phyloP scores from a whole-genome alignment of 2,329 filamentous ascomycete species.

The Dactylellina parvicollis region DNA sequence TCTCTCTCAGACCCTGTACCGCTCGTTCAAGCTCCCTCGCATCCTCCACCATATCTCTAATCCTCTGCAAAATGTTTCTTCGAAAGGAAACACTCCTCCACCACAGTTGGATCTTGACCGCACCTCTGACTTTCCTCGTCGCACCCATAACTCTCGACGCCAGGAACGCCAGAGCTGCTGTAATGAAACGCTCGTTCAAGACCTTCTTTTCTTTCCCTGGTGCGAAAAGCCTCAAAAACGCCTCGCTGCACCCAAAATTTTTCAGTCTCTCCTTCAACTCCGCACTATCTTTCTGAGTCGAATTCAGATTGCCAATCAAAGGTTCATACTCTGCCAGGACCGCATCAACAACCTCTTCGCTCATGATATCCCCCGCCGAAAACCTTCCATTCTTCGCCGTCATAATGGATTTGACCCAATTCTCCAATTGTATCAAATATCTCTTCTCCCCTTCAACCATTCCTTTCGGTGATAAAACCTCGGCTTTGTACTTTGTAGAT shows the following conservation, averaged over 20 bases:
- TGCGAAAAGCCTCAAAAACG: slow-evolving; percentile 55
- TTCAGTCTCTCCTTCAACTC: slow-evolving; percentile 60
- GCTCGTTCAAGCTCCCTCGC: slow-evolving; percentile 33
- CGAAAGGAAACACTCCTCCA: slow-evolving; percentile 54
- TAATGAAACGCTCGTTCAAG: slow-evolving; percentile 67
- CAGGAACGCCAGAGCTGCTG: slow-evolving; percentile 70
- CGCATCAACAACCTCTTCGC: slow-evolving; percentile 66
- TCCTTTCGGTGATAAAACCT: slow-evolving; percentile 45
- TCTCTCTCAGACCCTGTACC: slow-evolving; percentile 13
- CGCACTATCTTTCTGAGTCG: not conserved
- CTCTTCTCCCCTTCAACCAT: slow-evolving; percentile 55
- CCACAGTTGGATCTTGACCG: slow-evolving; percentile 53
- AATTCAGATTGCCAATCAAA: slow-evolving; percentile 58
- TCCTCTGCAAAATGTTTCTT: slow-evolving; percentile 36
- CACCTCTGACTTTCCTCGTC: slow-evolving; percentile 58
- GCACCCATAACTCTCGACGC: slow-evolving; percentile 69
- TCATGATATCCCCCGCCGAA: slow-evolving; percentile 69
- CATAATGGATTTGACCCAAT: slow-evolving; percentile 68
- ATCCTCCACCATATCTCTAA: slow-evolving; percentile 29
- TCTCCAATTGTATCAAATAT: slow-evolving; percentile 64
- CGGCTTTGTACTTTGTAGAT: slow-evolving; percentile 57
- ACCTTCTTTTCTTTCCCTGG: slow-evolving; percentile 62
- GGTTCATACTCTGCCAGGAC: slow-evolving; percentile 69
- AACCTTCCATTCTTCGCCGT: slow-evolving; percentile 64
- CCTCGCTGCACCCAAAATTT: slow-evolving; percentile 60